Base-by-base conservation (phyloP, 495 filamentous ascomycete genomes). In the Neurospora discreta region DNA sequence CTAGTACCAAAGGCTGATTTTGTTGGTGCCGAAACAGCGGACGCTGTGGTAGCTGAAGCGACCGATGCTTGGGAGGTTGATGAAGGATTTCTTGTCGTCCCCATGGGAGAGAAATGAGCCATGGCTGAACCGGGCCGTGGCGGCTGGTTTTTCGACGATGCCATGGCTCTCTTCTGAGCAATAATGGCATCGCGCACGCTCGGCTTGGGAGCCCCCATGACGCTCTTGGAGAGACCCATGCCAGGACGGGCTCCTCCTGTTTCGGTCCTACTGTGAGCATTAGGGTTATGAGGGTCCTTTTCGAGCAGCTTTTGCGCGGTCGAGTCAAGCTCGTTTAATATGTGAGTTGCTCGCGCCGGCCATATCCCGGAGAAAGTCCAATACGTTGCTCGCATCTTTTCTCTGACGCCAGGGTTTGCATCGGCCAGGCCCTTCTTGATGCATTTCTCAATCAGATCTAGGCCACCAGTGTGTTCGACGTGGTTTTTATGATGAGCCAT, bases 371-470 rank as follows among this genome's bases (percentile, higher is more conserved):
- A 86, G 81, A 93, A 97, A 1, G 84, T 85, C 94, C 94, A 98
- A 78, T 91, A 99, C 3, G 93, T 92, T 39, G 86, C 83, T 75
- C 95, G 88, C 87, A 92, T 93, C 38, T 87, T 88, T 79, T 96
- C 92, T 73, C 94, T 87, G 40, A 98, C 94, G 41, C 86, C 89
- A 3, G 94, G 93, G 77, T 97, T 97, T 8, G 94, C 86, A 81
- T 99, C 95, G 6, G 84, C 85, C 1, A 99, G 84, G 16, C 95
- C 90, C 75, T 92, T 95, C 80, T 90, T 93, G 76, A 99, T 87
- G 73, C 89, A 92, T 78, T 97, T 96, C 44, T 97, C 93, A 13
- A 97, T 87, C 40, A 92, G 72, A 43, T 96, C 93, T 16, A 97
- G 75, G 4, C 92, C 90, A 26, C 93, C 93, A 38, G 88, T 85